A percentile compares a stretch with the other conserved stretches of the same genome.
Conservation (phyloP, 768 basidiomycete species). For the Tricholoma hemisulphureum region DNA sequence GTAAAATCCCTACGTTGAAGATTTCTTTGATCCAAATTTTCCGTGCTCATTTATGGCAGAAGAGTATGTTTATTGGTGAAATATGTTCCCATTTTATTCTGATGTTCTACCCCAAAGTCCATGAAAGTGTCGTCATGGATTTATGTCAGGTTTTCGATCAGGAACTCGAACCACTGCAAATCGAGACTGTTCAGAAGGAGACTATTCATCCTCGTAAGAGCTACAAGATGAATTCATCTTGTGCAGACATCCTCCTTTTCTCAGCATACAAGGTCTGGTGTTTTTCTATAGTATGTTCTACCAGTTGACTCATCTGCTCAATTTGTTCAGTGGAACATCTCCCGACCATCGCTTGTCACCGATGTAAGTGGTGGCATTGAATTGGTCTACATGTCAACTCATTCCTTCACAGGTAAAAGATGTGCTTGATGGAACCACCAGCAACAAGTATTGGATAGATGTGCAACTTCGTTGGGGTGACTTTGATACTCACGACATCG, state of each 20-base stretch:
- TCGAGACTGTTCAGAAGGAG: conserved; percentile 99
- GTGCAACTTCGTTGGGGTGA: conserved; percentile 96
- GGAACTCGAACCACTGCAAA: conserved; percentile 95
- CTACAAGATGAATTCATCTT: conserved; percentile 99
- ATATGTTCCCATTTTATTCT: conserved; percentile 16
- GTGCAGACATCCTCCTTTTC: conserved; percentile 96
- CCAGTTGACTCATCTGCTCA: neutral
- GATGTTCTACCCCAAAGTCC: conserved; percentile 46
- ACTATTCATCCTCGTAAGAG: conserved; percentile 99
- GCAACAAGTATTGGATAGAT: conserved; percentile 98
- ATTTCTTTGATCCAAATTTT: conserved; percentile 99
- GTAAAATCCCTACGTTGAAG: conserved; percentile 96
- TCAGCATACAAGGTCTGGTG: conserved; percentile 83
- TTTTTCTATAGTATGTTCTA: neutral
- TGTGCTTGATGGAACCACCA: conserved; percentile 94
- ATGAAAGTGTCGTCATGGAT: conserved; percentile 93
- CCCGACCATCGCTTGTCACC: conserved; percentile 91
- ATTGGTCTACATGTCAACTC: neutral
- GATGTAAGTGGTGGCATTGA: conserved; percentile 54
- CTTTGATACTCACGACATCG: conserved; percentile 98
- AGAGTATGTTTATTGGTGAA: conserved; percentile 63
- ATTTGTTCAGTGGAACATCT: conserved; percentile 84
- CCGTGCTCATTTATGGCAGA: conserved; percentile 99
- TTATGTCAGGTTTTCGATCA: conserved; percentile 99
- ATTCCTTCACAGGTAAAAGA: conserved; percentile 70